These are phyloP conservation scores for Acanthamoeba triangularis DNA, from an alignment of 208 protist species.

Conservation along the genomic window DNA sequence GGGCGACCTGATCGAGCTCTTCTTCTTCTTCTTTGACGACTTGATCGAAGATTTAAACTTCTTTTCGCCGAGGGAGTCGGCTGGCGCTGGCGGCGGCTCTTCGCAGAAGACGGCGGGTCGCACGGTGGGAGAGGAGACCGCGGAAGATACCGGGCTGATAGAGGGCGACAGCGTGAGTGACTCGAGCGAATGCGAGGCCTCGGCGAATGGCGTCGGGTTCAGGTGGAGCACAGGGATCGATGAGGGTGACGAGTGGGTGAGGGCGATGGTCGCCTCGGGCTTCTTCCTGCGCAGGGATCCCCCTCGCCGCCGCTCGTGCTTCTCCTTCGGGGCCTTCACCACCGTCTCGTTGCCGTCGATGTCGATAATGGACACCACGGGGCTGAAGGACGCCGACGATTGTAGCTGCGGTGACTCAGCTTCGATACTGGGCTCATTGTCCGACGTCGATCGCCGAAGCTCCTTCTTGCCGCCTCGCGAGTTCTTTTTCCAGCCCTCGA, in stretches of 20 bases:
- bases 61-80: neutral
- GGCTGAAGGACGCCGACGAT: neutral
- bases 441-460: neutral
- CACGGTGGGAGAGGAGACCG: neutral
- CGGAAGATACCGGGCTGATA: neutral
- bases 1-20: neutral
- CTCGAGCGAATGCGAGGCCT: neutral
- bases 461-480: neutral
- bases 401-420: neutral
- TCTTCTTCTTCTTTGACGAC: neutral
- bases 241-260: neutral
- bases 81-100: neutral
- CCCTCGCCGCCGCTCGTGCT: neutral
- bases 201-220: neutral
- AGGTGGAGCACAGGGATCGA: neutral
- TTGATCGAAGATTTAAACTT: neutral
- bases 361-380: neutral
- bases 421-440: neutral
- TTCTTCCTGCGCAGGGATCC: constrained; percentile 12
- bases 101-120: neutral
- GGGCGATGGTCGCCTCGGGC: neutral
- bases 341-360: neutral
- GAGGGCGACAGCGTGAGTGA: neutral
- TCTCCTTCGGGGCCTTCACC: neutral
- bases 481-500: neutral